A percentile compares a stretch with the other conserved stretches of the same genome.
Conservation (phyloP, 345 rosid genomes). For the Dipteronia sinensis region DNA sequence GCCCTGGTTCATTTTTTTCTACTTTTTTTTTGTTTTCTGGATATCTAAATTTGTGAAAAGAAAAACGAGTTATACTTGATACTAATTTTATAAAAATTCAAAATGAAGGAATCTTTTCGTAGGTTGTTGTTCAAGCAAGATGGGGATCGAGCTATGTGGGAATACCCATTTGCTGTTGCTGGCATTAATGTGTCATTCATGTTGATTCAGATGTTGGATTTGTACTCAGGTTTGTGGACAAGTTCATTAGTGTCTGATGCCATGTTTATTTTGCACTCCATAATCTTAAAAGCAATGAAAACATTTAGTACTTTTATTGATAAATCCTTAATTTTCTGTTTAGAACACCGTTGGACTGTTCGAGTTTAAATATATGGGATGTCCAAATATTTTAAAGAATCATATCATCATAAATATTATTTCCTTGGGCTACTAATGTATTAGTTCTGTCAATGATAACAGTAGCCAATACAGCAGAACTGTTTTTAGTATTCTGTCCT, state of each 20-base stretch:
- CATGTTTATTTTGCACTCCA: background rate
- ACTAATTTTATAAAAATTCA: constrained; percentile 52
- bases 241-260: constrained; percentile 13
- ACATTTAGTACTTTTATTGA: background rate
- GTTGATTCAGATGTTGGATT: constrained; percentile 95
- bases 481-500: too few relatives aligned
- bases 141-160: constrained; percentile 88
- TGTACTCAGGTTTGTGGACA: constrained; percentile 54
- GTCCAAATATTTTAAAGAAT: background rate
- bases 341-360: background rate
- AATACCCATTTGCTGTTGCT: constrained; percentile 98
- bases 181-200: constrained; percentile 92
- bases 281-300: background rate
- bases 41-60: constrained; percentile 1
- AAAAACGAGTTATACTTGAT: constrained; percentile 23
- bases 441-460: background rate
- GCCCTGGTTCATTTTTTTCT: background rate
- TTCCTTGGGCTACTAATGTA: background rate
- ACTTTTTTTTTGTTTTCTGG: constrained; percentile 1
- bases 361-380: background rate
- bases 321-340: background rate
- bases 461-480: background rate
- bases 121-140: constrained; percentile 89
- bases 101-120: constrained; percentile 90
- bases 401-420: background rate